Percentiles rank a stretch among this genome's conserved stretches.
These are phyloP conservation scores for Mycena floridula DNA, from an alignment of 768 basidiomycete genomes.

Conservation along the genomic window DNA sequence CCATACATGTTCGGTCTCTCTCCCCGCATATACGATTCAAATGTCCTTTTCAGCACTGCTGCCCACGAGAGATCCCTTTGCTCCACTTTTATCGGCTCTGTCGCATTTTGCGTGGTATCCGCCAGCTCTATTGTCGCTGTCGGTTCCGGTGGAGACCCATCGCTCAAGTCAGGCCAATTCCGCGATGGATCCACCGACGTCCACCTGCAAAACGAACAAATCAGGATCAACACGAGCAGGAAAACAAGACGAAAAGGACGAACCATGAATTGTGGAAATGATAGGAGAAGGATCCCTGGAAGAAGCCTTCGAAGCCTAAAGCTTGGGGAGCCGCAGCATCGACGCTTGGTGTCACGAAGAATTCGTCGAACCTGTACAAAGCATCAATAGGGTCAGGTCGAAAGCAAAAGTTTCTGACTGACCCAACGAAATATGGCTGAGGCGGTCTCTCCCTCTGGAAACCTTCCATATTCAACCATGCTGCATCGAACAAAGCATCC, in stretches of 20 bases:
- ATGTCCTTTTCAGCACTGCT: conserved; percentile 88
- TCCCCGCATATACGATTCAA: conserved; percentile 82
- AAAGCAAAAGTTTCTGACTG: conserved; percentile 14
- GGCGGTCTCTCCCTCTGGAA: conserved; percentile 88
- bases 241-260: no score
- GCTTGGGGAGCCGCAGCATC: conserved; percentile 76
- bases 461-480: conserved; percentile 89
- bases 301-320: conserved; percentile 87
- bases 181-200: conserved; percentile 83
- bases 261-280: conserved; percentile 96
- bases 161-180: conserved; percentile 88
- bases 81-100: conserved; percentile 14
- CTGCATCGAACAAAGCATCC: conserved; percentile 90
- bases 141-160: conserved; percentile 71
- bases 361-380: conserved; percentile 62
- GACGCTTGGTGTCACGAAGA: conserved; percentile 69
- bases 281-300: conserved; percentile 88
- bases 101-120: not conserved
- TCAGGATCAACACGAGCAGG: not conserved
- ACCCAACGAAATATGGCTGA: conserved; percentile 89
- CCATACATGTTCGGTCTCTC: conserved; percentile 94
- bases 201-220: conserved; percentile 63
- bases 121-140: conserved; percentile 37
- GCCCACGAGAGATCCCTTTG: conserved; percentile 81
- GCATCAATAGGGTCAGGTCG: not conserved